These are phyloP conservation scores for Colletotrichum tofieldiae DNA, from an alignment of 2,329 filamentous ascomycete genomes.

Conservation along the genomic window DNA sequence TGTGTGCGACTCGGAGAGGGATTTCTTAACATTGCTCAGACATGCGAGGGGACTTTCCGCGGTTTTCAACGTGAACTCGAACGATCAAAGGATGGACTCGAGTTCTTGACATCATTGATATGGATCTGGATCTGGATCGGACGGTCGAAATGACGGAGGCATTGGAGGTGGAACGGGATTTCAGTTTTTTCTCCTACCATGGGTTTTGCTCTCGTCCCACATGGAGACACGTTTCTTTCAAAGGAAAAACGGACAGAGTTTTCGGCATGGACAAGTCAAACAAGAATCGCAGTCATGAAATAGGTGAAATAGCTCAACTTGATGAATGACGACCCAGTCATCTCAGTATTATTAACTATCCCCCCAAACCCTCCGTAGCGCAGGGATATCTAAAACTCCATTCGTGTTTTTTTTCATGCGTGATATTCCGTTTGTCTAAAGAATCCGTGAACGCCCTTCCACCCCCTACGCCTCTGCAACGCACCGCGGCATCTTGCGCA, in stretches of 20 bases:
- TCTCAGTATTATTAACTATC: slow-evolving; percentile 30
- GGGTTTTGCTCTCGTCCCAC: not conserved
- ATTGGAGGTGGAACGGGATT: not conserved
- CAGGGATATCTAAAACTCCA: not conserved
- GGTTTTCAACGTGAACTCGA: not conserved
- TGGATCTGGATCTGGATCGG: not conserved
- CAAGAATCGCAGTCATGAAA: slow-evolving; percentile 3
- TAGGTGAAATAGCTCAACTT: slow-evolving; percentile 19
- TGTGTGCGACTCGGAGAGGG: not conserved
- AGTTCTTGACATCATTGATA: not conserved
- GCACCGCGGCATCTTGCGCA: slow-evolving; percentile 7
- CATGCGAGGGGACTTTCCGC: not conserved
- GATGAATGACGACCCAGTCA: slow-evolving; percentile 32
- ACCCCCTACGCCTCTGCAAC: not conserved
- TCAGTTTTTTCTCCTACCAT: not conserved
- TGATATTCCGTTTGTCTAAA: slow-evolving; percentile 33
- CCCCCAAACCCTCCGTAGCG: not conserved
- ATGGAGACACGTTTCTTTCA: not conserved
- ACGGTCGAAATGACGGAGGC: not conserved
- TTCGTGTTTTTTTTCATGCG: slow-evolving; percentile 16
- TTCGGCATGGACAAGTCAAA: not conserved
- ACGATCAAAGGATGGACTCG: not conserved
- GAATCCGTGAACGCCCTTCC: slow-evolving; percentile 25
- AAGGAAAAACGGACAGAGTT: not conserved
- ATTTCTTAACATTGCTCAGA: not conserved